These are phyloP conservation scores for Aspergillus sp. DNA, from an alignment of 2,329 filamentous ascomycete genomes.

Conservation along the genomic window DNA sequence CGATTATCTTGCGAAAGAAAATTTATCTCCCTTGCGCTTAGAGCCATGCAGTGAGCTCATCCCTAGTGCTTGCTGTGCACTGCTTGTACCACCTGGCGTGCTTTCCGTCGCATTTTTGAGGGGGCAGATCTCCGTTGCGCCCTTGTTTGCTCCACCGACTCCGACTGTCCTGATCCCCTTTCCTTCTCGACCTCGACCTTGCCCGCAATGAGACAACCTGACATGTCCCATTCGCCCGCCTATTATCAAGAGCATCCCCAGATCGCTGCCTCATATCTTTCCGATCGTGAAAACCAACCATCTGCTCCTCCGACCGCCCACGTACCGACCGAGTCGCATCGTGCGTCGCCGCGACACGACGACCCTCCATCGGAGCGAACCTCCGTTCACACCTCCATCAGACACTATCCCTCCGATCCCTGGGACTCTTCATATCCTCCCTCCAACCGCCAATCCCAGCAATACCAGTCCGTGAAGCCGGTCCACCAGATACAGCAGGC, in stretches of 20 bases:
- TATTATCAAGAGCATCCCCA: conserved; percentile 37
- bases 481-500: conserved; percentile 23
- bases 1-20: conserved; percentile 8
- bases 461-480: conserved; percentile 23
- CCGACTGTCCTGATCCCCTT: conserved; percentile 19
- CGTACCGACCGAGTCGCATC: conserved; percentile 16
- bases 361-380: conserved; percentile 25
- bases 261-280: conserved; percentile 29
- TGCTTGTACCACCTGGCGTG: conserved; percentile 29
- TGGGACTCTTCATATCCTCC: conserved; percentile 29
- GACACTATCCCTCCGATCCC: conserved; percentile 28
- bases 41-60: conserved; percentile 31
- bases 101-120: conserved; percentile 25
- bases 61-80: conserved; percentile 27
- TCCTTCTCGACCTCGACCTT: conserved; percentile 14
- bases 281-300: conserved; percentile 21
- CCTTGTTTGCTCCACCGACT: conserved; percentile 27
- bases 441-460: conserved; percentile 18
- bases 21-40: conserved; percentile 26
- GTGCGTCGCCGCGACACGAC: conserved; percentile 17
- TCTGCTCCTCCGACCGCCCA: conserved; percentile 26
- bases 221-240: conserved; percentile 43
- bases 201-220: conserved; percentile 37
- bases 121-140: conserved; percentile 22
- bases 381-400: conserved; percentile 26